Conservation (phyloP, 148 eudicot genomes). For the Silene uniflora region DNA sequence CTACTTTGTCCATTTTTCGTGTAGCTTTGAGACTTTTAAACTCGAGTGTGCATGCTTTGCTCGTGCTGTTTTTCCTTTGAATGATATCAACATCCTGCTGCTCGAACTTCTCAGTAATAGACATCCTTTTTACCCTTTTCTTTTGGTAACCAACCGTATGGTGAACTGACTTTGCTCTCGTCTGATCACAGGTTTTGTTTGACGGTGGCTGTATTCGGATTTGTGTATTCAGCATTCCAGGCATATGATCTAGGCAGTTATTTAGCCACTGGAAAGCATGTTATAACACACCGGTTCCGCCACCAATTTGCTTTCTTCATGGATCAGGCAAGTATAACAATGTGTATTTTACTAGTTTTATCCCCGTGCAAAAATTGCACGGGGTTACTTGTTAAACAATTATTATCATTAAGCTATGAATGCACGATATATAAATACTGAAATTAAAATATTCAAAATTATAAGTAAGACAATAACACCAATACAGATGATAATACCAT, state of each 20-base stretch:
- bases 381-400: too few relatives aligned
- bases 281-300: conserved; percentile 48
- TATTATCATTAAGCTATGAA: too few relatives aligned
- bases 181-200: conserved; percentile 65
- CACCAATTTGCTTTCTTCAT: conserved; percentile 61
- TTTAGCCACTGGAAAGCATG: conserved; percentile 49
- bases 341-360: not conserved
- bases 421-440: too few relatives aligned
- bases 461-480: too few relatives aligned
- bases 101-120: not conserved
- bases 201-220: conserved; percentile 64
- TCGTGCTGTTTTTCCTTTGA: too few relatives aligned
- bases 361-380: too few relatives aligned
- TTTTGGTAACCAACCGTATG: not conserved
- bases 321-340: conserved; percentile 72
- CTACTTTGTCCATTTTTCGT: not conserved
- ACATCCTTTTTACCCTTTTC: not conserved
- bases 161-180: conserved; percentile 7
- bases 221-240: conserved; percentile 68
- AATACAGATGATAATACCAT: too few relatives aligned
- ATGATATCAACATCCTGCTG: too few relatives aligned
- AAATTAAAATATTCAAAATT: too few relatives aligned
- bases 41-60: not conserved
- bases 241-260: conserved; percentile 49
- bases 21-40: not conserved